These are phyloP conservation scores for Geotrichum klebahnii DNA, from an alignment of 1,139 yeast species.

Conservation along the genomic window DNA sequence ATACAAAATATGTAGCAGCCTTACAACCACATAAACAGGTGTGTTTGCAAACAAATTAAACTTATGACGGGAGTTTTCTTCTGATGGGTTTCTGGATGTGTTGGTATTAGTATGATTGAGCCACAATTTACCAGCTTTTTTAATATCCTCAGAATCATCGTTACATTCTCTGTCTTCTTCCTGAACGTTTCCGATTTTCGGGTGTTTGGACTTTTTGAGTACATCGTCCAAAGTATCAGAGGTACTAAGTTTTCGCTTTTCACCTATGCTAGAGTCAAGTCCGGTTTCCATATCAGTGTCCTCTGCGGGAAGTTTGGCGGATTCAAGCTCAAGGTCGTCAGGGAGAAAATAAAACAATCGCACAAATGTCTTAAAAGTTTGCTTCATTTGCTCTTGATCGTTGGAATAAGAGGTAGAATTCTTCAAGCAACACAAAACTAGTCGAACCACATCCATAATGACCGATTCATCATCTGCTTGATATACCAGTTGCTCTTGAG, in stretches of 20 bases:
- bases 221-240: slow-evolving; percentile 62
- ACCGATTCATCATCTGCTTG: slow-evolving; percentile 63
- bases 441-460: slow-evolving; percentile 65
- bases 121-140: slow-evolving; percentile 66
- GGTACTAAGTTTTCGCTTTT: slow-evolving; percentile 42
- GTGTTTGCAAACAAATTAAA: slow-evolving; percentile 87
- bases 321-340: slow-evolving; percentile 25
- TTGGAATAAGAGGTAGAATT: slow-evolving; percentile 69
- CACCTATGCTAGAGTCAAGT: slow-evolving; percentile 25
- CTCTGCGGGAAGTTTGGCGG: too few relatives aligned
- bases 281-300: slow-evolving; percentile 25
- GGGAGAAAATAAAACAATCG: slow-evolving; percentile 61
- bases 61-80: slow-evolving; percentile 33
- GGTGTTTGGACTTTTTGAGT: slow-evolving; percentile 54
- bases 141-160: slow-evolving; percentile 41
- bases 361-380: slow-evolving; percentile 66
- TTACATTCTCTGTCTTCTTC: slow-evolving; percentile 29
- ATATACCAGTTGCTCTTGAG: slow-evolving; percentile 75
- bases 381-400: slow-evolving; percentile 75
- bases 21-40: slow-evolving; percentile 84
- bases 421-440: slow-evolving; percentile 66
- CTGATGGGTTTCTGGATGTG: slow-evolving; percentile 19
- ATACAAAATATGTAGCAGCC: slow-evolving; percentile 77
- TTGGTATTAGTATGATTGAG: slow-evolving; percentile 37
- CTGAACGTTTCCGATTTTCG: slow-evolving; percentile 19